Evolutionary conservation across 202 grass and related monocot genomes (phyloP).

Genomic region (Brachypodium distachyon): DNA sequence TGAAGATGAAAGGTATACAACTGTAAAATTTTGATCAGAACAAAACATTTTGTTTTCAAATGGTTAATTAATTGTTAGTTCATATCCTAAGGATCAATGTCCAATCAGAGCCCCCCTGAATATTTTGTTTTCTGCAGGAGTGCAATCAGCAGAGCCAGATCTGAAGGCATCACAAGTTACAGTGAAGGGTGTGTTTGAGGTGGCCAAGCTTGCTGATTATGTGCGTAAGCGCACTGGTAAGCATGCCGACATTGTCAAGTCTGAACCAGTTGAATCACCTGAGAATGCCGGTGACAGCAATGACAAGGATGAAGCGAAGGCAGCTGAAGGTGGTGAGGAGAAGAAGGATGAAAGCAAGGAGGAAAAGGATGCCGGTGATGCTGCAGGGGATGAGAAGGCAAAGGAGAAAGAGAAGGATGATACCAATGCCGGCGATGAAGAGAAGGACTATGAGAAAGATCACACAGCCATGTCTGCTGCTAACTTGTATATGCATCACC

Average conservation of each 20-base stretch:
- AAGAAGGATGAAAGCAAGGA: conserved; percentile 19
- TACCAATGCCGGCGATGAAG: background rate
- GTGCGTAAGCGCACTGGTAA: conserved; percentile 68
- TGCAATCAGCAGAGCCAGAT: conserved; percentile 50
- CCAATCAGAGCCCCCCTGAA: background rate
- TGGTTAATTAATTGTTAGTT: background rate
- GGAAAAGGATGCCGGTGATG: conserved; percentile 12
- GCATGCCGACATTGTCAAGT: conserved; percentile 61
- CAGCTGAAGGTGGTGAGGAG: background rate
- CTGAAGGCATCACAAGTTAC: conserved; percentile 51
- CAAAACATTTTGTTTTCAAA: background rate
- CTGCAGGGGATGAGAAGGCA: background rate
- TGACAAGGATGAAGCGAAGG: conserved; percentile 27
- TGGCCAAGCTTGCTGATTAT: conserved; percentile 43
- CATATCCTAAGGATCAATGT: background rate
- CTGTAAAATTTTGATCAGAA: background rate
- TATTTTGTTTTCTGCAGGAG: conserved; percentile 34
- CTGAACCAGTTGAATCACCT: background rate
- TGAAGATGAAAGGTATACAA: conserved; percentile 57
- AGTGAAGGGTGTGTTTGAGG: conserved; percentile 66
- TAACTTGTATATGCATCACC: conserved; percentile 29
- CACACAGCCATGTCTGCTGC: background rate
- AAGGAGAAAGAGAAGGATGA: background rate
- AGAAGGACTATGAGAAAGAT: conserved; percentile 20
- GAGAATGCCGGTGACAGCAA: conserved; percentile 1